phyloP scores from a whole-genome alignment of 2,329 filamentous ascomycete genomes.

The Aspergillus sp. region DNA sequence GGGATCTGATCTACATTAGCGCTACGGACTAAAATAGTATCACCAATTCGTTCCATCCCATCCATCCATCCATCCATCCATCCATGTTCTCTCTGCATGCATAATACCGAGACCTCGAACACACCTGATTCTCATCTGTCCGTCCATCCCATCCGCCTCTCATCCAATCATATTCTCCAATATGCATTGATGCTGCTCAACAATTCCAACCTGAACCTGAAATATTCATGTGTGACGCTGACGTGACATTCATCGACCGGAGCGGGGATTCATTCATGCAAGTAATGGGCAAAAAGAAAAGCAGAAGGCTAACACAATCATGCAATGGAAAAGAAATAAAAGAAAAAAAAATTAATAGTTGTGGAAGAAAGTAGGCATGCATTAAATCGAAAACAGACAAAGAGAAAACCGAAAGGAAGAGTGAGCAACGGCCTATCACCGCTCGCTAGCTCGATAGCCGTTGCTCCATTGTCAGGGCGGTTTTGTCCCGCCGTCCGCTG shows the following conservation, averaged over 20 bases:
- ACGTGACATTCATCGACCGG: slow-evolving; percentile 11
- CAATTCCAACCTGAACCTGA: slow-evolving; percentile 9
- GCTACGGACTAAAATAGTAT: background rate
- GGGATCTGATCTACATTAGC: background rate
- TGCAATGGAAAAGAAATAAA: slow-evolving; percentile 11
- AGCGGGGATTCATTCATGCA: slow-evolving; percentile 15
- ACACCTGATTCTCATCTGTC: background rate
- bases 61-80: background rate
- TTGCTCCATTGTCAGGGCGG: slow-evolving; percentile 31
- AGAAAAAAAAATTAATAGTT: too few species aligned
- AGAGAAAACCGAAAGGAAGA: background rate
- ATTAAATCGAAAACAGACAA: slow-evolving; percentile 8
- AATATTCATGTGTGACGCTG: slow-evolving; percentile 6
- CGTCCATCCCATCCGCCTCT: too few species aligned
- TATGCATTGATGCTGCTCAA: slow-evolving; percentile 18
- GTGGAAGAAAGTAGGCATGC: background rate
- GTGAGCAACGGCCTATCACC: slow-evolving; percentile 1
- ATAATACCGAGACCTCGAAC: too few species aligned
- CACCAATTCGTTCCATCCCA: background rate
- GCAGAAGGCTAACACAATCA: slow-evolving; percentile 10
- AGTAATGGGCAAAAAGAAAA: slow-evolving; percentile 4
- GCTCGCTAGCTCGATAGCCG: slow-evolving; percentile 3
- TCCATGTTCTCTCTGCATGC: background rate
- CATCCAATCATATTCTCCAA: background rate
- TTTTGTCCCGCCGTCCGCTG: slow-evolving; percentile 33